Conservation (phyloP, 1,284 basidiomycete species). For the Ustilago vetiveriae region DNA sequence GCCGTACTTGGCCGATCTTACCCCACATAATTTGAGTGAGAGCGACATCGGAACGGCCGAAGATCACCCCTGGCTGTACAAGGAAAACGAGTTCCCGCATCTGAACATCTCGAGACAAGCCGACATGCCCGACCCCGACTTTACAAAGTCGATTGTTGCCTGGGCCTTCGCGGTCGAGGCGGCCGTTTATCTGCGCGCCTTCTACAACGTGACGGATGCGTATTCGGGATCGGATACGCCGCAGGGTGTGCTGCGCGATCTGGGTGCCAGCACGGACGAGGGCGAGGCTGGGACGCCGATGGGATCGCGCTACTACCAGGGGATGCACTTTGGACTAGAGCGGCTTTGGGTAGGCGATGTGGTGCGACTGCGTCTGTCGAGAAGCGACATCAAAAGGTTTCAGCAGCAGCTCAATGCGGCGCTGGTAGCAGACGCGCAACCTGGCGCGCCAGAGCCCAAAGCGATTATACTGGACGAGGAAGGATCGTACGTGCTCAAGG, state of each 20-base stretch:
- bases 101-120: constrained; percentile 27
- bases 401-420: constrained; percentile 37
- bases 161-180: constrained; percentile 30
- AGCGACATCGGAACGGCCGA: constrained; percentile 23
- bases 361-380: constrained; percentile 44
- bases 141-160: constrained; percentile 15
- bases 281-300: constrained; percentile 1
- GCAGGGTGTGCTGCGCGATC: constrained; percentile 28
- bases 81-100: constrained; percentile 14
- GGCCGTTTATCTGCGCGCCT: constrained; percentile 17
- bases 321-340: constrained; percentile 51
- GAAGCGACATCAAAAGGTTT: constrained; percentile 39
- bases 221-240: constrained; percentile 32
- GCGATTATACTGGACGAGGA: constrained; percentile 35
- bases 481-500: constrained; percentile 37
- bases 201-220: constrained; percentile 35
- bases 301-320: constrained; percentile 46
- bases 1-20: constrained; percentile 34
- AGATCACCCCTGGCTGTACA: constrained; percentile 41
- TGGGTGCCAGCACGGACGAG: constrained; percentile 10
- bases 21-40: constrained; percentile 18
- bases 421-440: constrained; percentile 20
- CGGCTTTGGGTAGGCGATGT: constrained; percentile 59
- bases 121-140: constrained; percentile 10
- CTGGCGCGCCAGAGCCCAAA: constrained; percentile 19